A percentile compares a stretch with the other conserved stretches of the same genome.
Conservation (phyloP, 306 rosid species). For the Rosa multiflora region DNA sequence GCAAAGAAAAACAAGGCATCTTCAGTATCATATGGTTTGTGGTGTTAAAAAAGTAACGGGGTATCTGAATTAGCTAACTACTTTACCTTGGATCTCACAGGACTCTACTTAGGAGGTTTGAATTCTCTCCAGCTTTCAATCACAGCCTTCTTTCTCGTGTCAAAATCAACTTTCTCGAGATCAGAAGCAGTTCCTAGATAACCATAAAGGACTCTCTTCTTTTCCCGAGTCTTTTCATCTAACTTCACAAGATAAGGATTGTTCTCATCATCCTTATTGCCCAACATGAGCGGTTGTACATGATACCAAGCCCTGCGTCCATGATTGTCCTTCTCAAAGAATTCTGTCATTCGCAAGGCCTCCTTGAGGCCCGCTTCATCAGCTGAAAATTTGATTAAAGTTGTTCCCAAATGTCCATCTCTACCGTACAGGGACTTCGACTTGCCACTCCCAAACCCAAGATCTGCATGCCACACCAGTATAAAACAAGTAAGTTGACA, state of each 20-base stretch:
- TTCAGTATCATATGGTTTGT: not conserved
- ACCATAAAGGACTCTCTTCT: conserved; percentile 78
- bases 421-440: conserved; percentile 91
- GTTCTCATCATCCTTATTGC: conserved; percentile 79
- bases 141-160: conserved; percentile 73
- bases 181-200: conserved; percentile 87
- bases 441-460: conserved; percentile 90
- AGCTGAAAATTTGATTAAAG: conserved; percentile 73
- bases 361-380: conserved; percentile 82
- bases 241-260: conserved; percentile 73
- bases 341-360: conserved; percentile 73
- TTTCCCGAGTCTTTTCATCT: conserved; percentile 71
- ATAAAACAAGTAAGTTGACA: conserved; percentile 28
- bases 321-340: conserved; percentile 69
- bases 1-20: conserved; percentile 7
- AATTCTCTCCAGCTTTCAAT: conserved; percentile 78
- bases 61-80: not conserved
- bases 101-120: conserved; percentile 45
- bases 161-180: conserved; percentile 84
- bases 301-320: conserved; percentile 82
- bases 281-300: conserved; percentile 53
- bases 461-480: conserved; percentile 63
- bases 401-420: conserved; percentile 93
- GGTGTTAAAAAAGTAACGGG: not conserved
- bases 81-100: conserved; percentile 32